These are phyloP conservation scores for Lactarius vividus DNA, from an alignment of 768 basidiomycete species.

Conservation along the genomic window DNA sequence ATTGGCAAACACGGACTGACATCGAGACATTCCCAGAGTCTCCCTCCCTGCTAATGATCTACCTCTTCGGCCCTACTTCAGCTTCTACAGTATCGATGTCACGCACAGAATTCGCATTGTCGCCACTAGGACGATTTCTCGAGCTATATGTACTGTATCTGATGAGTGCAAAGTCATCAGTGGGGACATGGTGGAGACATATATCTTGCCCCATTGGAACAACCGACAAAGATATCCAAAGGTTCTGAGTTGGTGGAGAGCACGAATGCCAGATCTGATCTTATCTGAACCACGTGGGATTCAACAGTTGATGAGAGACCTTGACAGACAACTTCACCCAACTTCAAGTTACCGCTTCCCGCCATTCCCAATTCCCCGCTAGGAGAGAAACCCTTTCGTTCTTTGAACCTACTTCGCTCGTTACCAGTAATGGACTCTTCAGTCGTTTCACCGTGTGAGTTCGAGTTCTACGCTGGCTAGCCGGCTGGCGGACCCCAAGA, in stretches of 20 bases:
- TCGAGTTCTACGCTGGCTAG: background rate
- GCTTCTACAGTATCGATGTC: background rate
- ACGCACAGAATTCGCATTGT: background rate
- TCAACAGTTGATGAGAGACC: too few species aligned
- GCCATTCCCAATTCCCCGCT: slow-evolving; percentile 1
- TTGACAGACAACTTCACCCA: background rate
- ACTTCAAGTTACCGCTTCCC: background rate
- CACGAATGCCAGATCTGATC: background rate
- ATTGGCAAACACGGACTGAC: background rate
- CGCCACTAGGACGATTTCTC: background rate
- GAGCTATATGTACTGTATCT: background rate
- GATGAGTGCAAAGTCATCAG: too few species aligned
- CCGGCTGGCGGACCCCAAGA: background rate
- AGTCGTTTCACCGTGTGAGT: slow-evolving; percentile 20
- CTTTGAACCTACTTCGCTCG: slow-evolving; percentile 6
- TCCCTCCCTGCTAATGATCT: background rate
- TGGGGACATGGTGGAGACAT: background rate
- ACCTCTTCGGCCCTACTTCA: background rate
- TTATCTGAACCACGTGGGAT: background rate
- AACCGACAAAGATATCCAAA: too few species aligned
- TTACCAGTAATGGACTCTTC: slow-evolving; percentile 8
- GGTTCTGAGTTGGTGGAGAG: too few species aligned
- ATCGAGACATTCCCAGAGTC: background rate
- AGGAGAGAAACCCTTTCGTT: background rate
- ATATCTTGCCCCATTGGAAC: background rate